These are phyloP conservation scores for Ceraceosorus guamensis DNA, from an alignment of 1,284 basidiomycete genomes.

Conservation along the genomic window DNA sequence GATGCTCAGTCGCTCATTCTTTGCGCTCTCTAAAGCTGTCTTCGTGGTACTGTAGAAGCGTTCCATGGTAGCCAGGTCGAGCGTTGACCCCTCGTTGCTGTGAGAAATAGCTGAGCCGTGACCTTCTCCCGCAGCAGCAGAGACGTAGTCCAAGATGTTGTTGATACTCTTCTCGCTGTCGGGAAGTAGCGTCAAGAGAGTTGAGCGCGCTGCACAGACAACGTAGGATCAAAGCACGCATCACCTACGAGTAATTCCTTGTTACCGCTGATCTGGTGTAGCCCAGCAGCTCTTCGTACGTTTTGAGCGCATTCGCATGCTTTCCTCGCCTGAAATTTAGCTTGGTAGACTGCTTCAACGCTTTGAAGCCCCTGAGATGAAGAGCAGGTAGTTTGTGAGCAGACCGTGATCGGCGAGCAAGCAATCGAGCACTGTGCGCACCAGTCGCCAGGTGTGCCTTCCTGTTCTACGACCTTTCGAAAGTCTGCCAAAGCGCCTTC, in stretches of 20 bases:
- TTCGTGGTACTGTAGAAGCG: conserved; percentile 92
- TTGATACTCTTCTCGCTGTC: conserved; percentile 87
- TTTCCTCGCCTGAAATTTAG: conserved; percentile 72
- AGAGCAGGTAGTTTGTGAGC: no score
- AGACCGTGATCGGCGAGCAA: no score
- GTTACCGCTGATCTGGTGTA: conserved; percentile 59
- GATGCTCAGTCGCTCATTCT: conserved; percentile 91
- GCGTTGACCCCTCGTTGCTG: conserved; percentile 48
- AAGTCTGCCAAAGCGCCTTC: conserved; percentile 83
- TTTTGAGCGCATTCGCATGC: conserved; percentile 74
- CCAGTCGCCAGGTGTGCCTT: conserved; percentile 71
- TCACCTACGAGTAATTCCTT: conserved; percentile 30
- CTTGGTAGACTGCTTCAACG: conserved; percentile 95
- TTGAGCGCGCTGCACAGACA: not conserved
- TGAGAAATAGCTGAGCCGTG: not conserved
- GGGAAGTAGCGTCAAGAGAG: no score
- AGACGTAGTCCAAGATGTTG: conserved; percentile 95
- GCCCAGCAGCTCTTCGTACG: conserved; percentile 74
- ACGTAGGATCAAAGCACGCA: not conserved
- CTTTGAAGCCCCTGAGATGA: conserved; percentile 79
- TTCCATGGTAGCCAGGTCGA: conserved; percentile 81
- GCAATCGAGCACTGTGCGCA: not conserved
- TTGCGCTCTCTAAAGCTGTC: conserved; percentile 78
- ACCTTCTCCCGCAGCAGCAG: conserved; percentile 50
- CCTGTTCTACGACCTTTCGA: conserved; percentile 72